These are phyloP conservation scores for Niebla homalea DNA, from an alignment of 495 filamentous ascomycete species.

Conservation along the genomic window DNA sequence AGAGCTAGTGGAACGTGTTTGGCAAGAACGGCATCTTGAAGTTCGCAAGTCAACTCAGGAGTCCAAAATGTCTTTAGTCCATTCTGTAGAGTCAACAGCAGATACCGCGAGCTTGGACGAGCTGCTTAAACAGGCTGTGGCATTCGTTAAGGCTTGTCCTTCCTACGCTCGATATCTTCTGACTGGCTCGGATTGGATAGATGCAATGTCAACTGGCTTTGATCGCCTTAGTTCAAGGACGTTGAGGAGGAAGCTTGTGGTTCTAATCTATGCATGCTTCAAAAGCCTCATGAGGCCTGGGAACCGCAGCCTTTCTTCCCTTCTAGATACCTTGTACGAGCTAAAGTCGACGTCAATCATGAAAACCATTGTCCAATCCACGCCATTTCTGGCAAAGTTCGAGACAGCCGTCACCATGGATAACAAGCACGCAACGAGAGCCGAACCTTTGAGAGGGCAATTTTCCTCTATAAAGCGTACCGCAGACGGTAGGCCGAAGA, in stretches of 20 bases:
- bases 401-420: slow-evolving; percentile 10
- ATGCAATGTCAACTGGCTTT: slow-evolving; percentile 56
- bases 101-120: slow-evolving; percentile 27
- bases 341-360: slow-evolving; percentile 51
- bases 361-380: slow-evolving; percentile 48
- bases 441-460: slow-evolving; percentile 33
- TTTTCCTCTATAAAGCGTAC: slow-evolving; percentile 31
- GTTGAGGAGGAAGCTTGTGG: slow-evolving; percentile 48
- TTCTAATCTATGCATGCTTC: slow-evolving; percentile 58
- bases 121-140: slow-evolving; percentile 33
- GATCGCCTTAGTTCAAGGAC: slow-evolving; percentile 39
- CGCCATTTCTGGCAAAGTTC: slow-evolving; percentile 33
- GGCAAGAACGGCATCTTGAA: slow-evolving; percentile 29
- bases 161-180: slow-evolving; percentile 48
- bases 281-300: slow-evolving; percentile 50
- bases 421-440: slow-evolving; percentile 5
- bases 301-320: slow-evolving; percentile 51
- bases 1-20: slow-evolving; percentile 29
- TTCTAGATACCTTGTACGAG: slow-evolving; percentile 72
- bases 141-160: slow-evolving; percentile 39
- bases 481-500: slow-evolving; percentile 42
- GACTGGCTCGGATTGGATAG: slow-evolving; percentile 73
- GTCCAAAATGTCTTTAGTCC: slow-evolving; percentile 33
- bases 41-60: slow-evolving; percentile 32
- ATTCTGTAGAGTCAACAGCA: slow-evolving; percentile 31